Evolutionary conservation across 371 early-diverging fungal genomes (phyloP).

Genomic region (Mortierella sp.): DNA sequence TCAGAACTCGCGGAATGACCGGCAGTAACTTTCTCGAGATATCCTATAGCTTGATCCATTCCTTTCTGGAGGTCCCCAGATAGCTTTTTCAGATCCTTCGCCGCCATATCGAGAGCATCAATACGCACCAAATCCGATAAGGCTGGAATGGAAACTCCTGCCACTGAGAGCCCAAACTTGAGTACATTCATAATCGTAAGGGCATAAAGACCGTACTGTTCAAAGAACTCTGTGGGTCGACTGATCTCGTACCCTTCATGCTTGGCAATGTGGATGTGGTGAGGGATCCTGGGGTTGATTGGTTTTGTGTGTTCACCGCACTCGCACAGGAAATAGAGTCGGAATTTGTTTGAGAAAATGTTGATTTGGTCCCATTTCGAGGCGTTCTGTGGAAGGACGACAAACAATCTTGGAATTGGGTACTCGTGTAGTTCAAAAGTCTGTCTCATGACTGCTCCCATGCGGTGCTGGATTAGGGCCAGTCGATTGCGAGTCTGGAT

Average conservation of each 20-base stretch:
- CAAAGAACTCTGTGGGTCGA: constrained; percentile 32
- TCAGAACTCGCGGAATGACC: too few species aligned
- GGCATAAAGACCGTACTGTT: constrained; percentile 29
- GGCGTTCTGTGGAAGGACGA: constrained; percentile 11
- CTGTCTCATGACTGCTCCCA: constrained; percentile 11
- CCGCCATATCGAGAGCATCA: constrained; percentile 7
- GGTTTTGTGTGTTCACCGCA: constrained; percentile 19
- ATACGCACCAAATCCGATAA: constrained; percentile 7
- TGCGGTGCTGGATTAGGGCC: constrained; percentile 1
- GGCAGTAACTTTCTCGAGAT: too few species aligned
- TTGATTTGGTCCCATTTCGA: background rate
- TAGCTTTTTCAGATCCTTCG: background rate
- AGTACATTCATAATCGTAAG: constrained; percentile 25
- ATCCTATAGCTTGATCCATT: too few species aligned
- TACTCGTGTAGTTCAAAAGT: constrained; percentile 34
- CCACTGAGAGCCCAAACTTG: constrained; percentile 19
- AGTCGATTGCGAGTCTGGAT: background rate
- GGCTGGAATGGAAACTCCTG: constrained; percentile 16
- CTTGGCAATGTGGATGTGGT: constrained; percentile 28
- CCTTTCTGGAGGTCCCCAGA: too few species aligned
- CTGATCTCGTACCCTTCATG: constrained; percentile 36
- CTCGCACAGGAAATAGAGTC: constrained; percentile 34
- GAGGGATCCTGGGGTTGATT: background rate
- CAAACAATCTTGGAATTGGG: constrained; percentile 29
- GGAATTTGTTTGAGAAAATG: constrained; percentile 17